Evolutionary conservation across 1,139 yeast species (phyloP).

Genomic region (Pichiaceae sp.): DNA sequence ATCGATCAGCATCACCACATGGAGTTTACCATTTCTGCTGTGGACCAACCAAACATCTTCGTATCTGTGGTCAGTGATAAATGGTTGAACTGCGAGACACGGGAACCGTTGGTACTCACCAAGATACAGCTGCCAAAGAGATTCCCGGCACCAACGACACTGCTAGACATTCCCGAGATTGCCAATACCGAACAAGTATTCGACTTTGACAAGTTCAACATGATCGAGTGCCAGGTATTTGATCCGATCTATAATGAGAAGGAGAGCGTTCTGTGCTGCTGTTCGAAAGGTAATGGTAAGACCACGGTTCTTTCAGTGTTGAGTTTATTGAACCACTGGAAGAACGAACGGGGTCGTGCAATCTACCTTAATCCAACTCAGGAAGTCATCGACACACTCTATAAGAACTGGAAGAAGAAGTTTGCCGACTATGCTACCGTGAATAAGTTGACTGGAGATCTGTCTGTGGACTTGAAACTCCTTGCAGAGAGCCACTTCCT

Average conservation of each 20-base stretch:
- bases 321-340: conserved; percentile 68
- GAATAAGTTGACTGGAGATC: conserved; percentile 56
- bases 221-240: conserved; percentile 65
- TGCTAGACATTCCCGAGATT: conserved; percentile 38
- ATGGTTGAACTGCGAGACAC: conserved; percentile 75
- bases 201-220: conserved; percentile 48
- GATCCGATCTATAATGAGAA: conserved; percentile 49
- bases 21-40: conserved; percentile 55
- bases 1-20: conserved; percentile 47
- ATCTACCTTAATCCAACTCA: conserved; percentile 61
- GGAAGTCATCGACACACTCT: conserved; percentile 39
- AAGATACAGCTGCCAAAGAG: conserved; percentile 56
- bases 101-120: conserved; percentile 52
- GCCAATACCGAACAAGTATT: conserved; percentile 31
- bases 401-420: conserved; percentile 42
- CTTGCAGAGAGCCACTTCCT: conserved; percentile 56
- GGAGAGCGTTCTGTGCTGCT: conserved; percentile 53
- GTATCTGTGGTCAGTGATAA: conserved; percentile 66
- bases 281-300: conserved; percentile 73
- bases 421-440: conserved; percentile 41
- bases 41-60: conserved; percentile 70
- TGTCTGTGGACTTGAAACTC: conserved; percentile 42
- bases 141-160: conserved; percentile 54
- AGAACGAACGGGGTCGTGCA: conserved; percentile 50
- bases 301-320: conserved; percentile 57